A percentile compares a stretch with the other conserved stretches of the same genome.
phyloP scores from a whole-genome alignment of 2,329 filamentous ascomycete species.

The Passalora sequoiae region DNA sequence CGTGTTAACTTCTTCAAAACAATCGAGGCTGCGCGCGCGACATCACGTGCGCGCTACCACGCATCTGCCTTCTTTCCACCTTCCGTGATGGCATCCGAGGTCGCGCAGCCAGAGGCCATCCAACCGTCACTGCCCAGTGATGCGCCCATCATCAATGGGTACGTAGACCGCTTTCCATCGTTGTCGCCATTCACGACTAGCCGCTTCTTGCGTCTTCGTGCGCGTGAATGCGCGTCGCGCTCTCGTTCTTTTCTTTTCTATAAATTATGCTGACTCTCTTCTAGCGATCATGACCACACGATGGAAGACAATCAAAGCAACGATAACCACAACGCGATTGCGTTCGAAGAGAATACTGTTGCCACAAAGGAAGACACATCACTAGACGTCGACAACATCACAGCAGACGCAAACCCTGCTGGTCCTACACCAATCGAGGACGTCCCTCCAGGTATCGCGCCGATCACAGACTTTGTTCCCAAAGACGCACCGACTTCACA shows the following conservation, averaged over 20 bases:
- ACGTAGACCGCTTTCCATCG: slow-evolving; percentile 5
- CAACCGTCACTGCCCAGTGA: slow-evolving; percentile 13
- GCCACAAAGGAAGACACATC: slow-evolving; percentile 19
- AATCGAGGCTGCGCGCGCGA: slow-evolving; percentile 12
- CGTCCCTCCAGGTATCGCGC: slow-evolving; percentile 41
- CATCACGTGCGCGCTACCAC: slow-evolving; percentile 18
- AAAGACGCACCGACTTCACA: slow-evolving; percentile 40
- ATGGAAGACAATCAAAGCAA: slow-evolving; percentile 13
- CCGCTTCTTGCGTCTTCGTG: slow-evolving; percentile 1
- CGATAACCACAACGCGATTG: slow-evolving; percentile 20
- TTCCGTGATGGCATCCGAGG: slow-evolving; percentile 21
- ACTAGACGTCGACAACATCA: slow-evolving; percentile 17
- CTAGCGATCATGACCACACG: slow-evolving; percentile 10
- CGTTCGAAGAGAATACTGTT: slow-evolving; percentile 21
- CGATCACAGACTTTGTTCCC: slow-evolving; percentile 40
- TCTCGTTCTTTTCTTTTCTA: not conserved
- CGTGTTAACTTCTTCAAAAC: slow-evolving; percentile 8
- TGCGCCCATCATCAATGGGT: slow-evolving; percentile 22
- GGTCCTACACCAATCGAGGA: slow-evolving; percentile 37
- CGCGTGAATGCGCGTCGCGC: slow-evolving; percentile 11
- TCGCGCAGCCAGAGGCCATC: slow-evolving; percentile 20
- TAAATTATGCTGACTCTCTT: slow-evolving; percentile 5
- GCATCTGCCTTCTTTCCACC: not conserved
- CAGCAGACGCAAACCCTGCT: slow-evolving; percentile 25
- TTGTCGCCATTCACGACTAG: slow-evolving; percentile 4